These are phyloP conservation scores for Cornus kousa DNA, from an alignment of 148 eudicot genomes.

Conservation along the genomic window DNA sequence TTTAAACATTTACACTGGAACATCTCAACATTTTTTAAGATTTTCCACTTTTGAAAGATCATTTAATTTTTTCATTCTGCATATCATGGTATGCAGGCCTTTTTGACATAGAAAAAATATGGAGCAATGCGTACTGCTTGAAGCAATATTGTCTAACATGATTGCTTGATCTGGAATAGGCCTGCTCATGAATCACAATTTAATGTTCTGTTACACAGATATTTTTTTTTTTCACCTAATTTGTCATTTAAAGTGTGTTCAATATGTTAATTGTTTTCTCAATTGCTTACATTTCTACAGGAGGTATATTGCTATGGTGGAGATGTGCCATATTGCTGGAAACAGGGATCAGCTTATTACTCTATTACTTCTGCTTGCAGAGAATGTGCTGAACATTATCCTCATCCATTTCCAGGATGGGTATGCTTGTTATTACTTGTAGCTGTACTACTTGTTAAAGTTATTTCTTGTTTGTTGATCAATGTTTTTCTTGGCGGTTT, in stretches of 20 bases:
- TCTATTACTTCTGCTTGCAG: slow-evolving; percentile 67
- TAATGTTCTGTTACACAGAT: background rate
- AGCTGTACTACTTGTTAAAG: slow-evolving; percentile 4
- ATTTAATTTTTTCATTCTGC: no score
- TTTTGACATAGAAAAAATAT: no score
- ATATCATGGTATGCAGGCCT: no score
- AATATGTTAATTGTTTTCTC: background rate
- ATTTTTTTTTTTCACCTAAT: background rate
- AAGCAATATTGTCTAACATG: no score
- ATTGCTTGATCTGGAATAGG: no score
- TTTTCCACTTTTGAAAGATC: no score
- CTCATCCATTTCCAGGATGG: slow-evolving; percentile 79
- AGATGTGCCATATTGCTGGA: slow-evolving; percentile 87
- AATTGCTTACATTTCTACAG: slow-evolving; percentile 30
- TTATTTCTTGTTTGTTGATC: slow-evolving; percentile 3
- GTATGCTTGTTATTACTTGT: slow-evolving; percentile 35
- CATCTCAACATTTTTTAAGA: no score
- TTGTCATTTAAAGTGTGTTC: background rate
- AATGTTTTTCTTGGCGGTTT: slow-evolving; percentile 30
- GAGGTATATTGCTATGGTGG: slow-evolving; percentile 87
- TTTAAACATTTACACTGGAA: no score
- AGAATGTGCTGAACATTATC: slow-evolving; percentile 81
- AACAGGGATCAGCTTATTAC: slow-evolving; percentile 79
- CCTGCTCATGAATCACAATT: background rate
- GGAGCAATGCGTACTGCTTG: no score